These are phyloP conservation scores for Xerocomellus chrysenteron DNA, from an alignment of 768 basidiomycete genomes.

Conservation along the genomic window DNA sequence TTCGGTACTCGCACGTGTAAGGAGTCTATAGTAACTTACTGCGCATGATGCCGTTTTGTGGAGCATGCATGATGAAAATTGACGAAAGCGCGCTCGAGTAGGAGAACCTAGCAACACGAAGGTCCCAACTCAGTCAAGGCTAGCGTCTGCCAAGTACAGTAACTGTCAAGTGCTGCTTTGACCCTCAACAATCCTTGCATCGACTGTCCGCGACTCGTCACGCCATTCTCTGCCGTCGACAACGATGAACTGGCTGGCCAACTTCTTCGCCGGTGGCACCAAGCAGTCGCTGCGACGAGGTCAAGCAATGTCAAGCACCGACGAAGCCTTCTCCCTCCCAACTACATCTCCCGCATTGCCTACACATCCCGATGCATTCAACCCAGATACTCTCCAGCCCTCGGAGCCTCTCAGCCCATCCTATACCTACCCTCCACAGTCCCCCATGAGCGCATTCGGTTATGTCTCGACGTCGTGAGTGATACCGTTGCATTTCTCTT, in stretches of 20 bases:
- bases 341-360: constrained; percentile 61
- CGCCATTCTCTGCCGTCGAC: constrained; percentile 11
- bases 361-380: constrained; percentile 59
- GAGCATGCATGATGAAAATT: constrained; percentile 12
- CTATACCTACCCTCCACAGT: constrained; percentile 80
- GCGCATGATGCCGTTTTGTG: constrained; percentile 16
- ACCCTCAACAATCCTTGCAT: constrained; percentile 2
- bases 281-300: constrained; percentile 51
- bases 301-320: constrained; percentile 73
- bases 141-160: neutral
- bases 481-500: constrained; percentile 3
- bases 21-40: constrained; percentile 9
- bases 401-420: constrained; percentile 50
- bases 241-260: constrained; percentile 72
- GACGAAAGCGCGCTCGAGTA: neutral
- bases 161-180: constrained; percentile 2
- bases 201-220: neutral
- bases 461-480: constrained; percentile 58
- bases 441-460: constrained; percentile 51
- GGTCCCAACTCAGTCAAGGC: neutral
- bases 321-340: constrained; percentile 87
- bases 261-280: constrained; percentile 57
- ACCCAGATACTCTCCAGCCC: constrained; percentile 49
- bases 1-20: neutral
- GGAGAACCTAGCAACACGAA: neutral